Evolutionary conservation across 768 basidiomycete genomes (phyloP), one percentile per base, ranked within the genome.

Genomic region (Naganishia vishniacii): DNA sequence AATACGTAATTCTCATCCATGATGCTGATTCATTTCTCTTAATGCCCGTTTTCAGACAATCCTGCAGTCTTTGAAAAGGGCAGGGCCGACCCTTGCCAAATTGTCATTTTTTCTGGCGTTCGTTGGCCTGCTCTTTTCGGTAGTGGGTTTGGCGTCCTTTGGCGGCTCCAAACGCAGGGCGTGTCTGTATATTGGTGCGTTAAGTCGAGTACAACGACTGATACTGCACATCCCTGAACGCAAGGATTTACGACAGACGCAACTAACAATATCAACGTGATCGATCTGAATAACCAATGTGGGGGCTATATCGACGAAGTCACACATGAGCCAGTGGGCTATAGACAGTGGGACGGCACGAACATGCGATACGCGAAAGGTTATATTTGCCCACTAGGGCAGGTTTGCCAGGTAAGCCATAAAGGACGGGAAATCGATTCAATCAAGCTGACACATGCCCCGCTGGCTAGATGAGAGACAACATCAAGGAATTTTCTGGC

Each of bases 71-170:
- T 80, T 98, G 61, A 98, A 97, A 78, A 86, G 85, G 1, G 92
- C 93, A 0, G 84, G 86, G 25, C 91, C 93, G 0, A 79, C 95
- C n/a, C 83, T 98, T 9, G 84, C 91, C 4, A 87, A 86, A 63
- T 92, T 97, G 4, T 84, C 91, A 0, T 88, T 89, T 75, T 97
- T 97, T 72, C 88, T 95, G 16, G 68, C 92, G 23, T 97, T 97
- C 70, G 91, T 91, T 0, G 86, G 91, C 80, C 78, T 85, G 13
- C 72, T 98, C 6, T 95, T 97, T 77, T 90, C 89, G 3, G 88
- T 97, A 71, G 88, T 95, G 63, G 93, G 94, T n/a, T 84, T 95
- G 0, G 91, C 97, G 70, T 84, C 89, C 0, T 99, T 99, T 81
- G 85, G 86, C 63, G 91, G 91, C 0, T 92, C 90, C 0, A 80